These are phyloP conservation scores for Elsinoe australis DNA, from an alignment of 2,329 filamentous ascomycete species.

Conservation along the genomic window DNA sequence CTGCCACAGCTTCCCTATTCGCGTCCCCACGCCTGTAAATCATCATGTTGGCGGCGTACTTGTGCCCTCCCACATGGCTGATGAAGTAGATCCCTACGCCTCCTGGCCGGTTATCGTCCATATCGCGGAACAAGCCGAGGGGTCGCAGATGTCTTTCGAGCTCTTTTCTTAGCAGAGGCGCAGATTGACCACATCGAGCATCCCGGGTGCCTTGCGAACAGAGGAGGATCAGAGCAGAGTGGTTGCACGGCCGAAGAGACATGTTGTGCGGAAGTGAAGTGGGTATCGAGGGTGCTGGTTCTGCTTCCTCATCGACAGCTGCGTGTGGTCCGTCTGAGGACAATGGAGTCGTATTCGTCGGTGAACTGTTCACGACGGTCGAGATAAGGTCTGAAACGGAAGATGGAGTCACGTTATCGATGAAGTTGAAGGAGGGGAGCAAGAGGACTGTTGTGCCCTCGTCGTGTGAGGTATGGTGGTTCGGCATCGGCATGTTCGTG, in stretches of 20 bases:
- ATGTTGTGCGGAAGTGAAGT: constrained; percentile 34
- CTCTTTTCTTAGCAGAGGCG: constrained; percentile 79
- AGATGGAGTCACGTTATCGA: constrained; percentile 75
- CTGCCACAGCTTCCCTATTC: constrained; percentile 23
- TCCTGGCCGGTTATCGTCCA: constrained; percentile 80
- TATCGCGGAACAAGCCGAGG: constrained; percentile 74
- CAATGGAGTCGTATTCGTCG: constrained; percentile 65
- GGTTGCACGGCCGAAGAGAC: constrained; percentile 61
- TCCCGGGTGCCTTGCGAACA: constrained; percentile 94
- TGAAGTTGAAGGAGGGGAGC: constrained; percentile 72
- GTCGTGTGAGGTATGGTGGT: constrained; percentile 52
- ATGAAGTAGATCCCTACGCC: constrained; percentile 96
- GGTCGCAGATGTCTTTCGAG: constrained; percentile 82
- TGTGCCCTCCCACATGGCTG: constrained; percentile 91
- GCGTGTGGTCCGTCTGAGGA: constrained; percentile 16
- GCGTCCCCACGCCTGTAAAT: constrained; percentile 61
- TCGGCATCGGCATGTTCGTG: constrained; percentile 77
- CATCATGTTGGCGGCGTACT: constrained; percentile 91
- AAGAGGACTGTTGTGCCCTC: constrained; percentile 72
- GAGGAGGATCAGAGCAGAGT: constrained; percentile 79
- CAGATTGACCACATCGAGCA: constrained; percentile 87
- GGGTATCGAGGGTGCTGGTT: constrained; percentile 12
- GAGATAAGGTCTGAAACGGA: constrained; percentile 64
- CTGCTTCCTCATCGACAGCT: constrained; percentile 14
- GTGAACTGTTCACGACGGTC: constrained; percentile 60